Evolutionary conservation across 768 basidiomycete species (phyloP).

Genomic region (Phylloporus rhodoxanthus): DNA sequence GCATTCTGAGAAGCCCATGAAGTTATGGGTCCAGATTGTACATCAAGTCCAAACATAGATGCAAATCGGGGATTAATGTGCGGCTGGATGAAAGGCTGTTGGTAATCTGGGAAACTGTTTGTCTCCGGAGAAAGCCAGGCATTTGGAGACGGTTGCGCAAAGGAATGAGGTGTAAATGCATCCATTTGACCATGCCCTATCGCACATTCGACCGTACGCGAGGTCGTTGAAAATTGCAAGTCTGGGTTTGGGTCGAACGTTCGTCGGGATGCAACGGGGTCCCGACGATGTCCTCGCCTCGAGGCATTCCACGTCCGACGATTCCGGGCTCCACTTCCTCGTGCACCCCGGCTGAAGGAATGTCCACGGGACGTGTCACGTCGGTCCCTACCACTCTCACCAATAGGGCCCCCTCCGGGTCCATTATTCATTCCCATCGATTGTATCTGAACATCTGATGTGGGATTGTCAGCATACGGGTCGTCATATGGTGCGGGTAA

Average conservation of each 20-base stretch:
- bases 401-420: constrained; percentile 20
- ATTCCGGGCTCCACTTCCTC: constrained; percentile 22
- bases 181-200: constrained; percentile 39
- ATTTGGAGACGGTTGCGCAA: constrained; percentile 7
- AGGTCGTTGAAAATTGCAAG: constrained; percentile 38
- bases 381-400: constrained; percentile 14
- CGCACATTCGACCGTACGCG: constrained; percentile 42
- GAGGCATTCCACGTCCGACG: constrained; percentile 14
- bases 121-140: constrained; percentile 17
- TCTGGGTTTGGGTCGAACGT: constrained; percentile 28
- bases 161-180: constrained; percentile 13
- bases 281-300: constrained; percentile 14
- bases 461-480: constrained; percentile 56
- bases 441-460: constrained; percentile 15
- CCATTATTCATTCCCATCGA: background rate
- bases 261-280: constrained; percentile 16
- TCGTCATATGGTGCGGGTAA: constrained; percentile 74
- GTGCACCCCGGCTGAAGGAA: constrained; percentile 22
- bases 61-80: constrained; percentile 84
- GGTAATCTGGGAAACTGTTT: constrained; percentile 12
- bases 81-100: constrained; percentile 51
- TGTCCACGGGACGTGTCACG: constrained; percentile 12
- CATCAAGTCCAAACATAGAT: constrained; percentile 50
- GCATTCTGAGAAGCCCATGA: constrained; percentile 17
- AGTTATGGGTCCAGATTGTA: constrained; percentile 23